Base-by-base conservation (phyloP, 1,284 basidiomycete species). In the Pseudozyma hubeiensis region DNA sequence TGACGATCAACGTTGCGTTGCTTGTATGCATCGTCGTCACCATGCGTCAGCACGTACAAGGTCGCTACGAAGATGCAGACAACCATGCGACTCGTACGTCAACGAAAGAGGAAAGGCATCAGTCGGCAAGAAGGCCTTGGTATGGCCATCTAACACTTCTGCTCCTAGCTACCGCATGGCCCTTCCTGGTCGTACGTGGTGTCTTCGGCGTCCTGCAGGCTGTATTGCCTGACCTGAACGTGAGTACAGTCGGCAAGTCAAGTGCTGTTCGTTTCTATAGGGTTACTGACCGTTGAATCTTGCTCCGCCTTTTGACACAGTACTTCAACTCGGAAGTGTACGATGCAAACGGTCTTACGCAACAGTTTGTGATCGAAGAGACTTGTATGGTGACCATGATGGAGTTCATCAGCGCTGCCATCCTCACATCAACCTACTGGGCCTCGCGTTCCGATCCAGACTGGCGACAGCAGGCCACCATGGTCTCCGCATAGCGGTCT, bases 141-240 rank as follows among this genome's bases (percentile, higher is more conserved):
- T 72, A 34, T 29, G 69, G 29, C 5, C 70, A 73, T 31, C 46
- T 57, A 3, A 74, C 60, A 0, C 48, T 78, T n/a, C 24, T 61
- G 7, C 19, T 74, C 13, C 59, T 78, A 45, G 19, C 67, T 17
- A 5, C 55, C 8, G 63, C 64, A 13, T 77, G 74, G 76, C 76
- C 74, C 1, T 60, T 74, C 48, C 39, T 78, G 35, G 47, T 53
- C 14, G 57, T 69, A 8, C 63, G 76, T 4, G 76, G 74, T 8
- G 48, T 57, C n/a, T 78, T 58, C 37, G 74, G 75, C n/a, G 66
- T 77, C 13, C 37, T 64, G 0, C 43, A 56, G 7, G 68, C 66
- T 4, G 37, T 67, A 31, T 5, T 68, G 2, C 61, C 64, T 6
- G 54, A 54, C 35, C 64, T 67, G 40, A 77, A 61, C 40, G 59